Base-by-base conservation (phyloP, 164 flowering plant species). In the Nymphaea thermarum region DNA sequence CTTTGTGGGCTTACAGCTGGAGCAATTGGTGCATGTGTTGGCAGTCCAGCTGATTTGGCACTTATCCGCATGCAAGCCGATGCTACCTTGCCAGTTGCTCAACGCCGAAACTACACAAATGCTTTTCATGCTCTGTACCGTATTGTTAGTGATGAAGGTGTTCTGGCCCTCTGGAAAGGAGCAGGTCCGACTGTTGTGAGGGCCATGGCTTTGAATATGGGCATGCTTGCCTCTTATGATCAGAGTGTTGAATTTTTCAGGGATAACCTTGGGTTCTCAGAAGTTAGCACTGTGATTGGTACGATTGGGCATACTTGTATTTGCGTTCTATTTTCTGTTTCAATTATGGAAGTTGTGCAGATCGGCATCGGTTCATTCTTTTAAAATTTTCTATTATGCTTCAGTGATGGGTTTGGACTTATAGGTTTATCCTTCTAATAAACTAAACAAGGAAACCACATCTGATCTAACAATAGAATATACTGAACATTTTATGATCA, bases 21-120 rank as follows among this genome's bases (percentile, higher is more conserved):
- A 74, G 98, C 96, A 43, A 91, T 93, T 69, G 98, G 98, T 71
- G 97, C 97, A 14, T 60, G 70, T 73, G 84, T 93, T 72, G 95
- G 98, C 2, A 93, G 91, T 73, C 98, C 98, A 6, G 96, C 98
- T 60, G 98, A 93, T 82, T 79, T 93, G 66, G 96, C 97, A 6
- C 90, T 91, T 67, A 88, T 91, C 51, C 93, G 98, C 44, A 93
- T 93, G 98, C 98, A 93, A 77, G 98, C 97, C 42, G 98, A 93
- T 83, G 96, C 95, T 59, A 88, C 96, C 42, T 77, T 93, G 70
- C 91, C 97, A 67, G 69, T 61, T 47, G 90, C 95, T 36, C 98
- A 91, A 74, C 79, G 98, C 16, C 78, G 98, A 11, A 72, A 93
- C 66, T 93, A 93, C 80, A 84, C 76, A 61, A 89, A 88, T 79